Evolutionary conservation across 441 rosid genomes (phyloP), one percentile per base, ranked within the genome.

Genomic region (Francoa sonchifolia): DNA sequence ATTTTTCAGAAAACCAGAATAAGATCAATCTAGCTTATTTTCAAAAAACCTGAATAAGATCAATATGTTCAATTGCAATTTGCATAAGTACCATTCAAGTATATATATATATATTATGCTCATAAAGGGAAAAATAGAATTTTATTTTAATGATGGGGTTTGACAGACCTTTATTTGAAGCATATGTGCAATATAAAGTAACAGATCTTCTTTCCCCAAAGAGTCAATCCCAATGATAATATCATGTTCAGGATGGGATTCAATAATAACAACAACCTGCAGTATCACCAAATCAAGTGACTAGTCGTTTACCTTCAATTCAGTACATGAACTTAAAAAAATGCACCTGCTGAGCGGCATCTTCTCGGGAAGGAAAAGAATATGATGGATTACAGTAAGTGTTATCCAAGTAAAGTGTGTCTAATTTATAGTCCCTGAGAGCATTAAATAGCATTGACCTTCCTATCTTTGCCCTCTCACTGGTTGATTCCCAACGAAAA

Each of bases 181-280:
- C 48, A 50, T 31, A 3, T 35, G 63, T 2, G 82, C 62, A 48
- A 86, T 62, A 32, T 69, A 68, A 57, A 77, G 43, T 27, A 86
- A 61, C 31, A 82, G 69, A 10, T 86, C 74, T 60, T 86, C 88
- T 46, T 82, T 82, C 18, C 96, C 96, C 59, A 82, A 47, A 11
- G 72, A 42, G 53, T 79, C 85, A 39, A 86, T 43, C 31, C 75
- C 94, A 33, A 86, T 77, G 48, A 86, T 50, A 33, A 86, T 31
- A 49, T 77, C 88, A 39, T 79, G 86, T 0, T 48, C 55, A 36
- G 88, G 94, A 61, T 86, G 76, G 53, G 79, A 69, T 13, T 63
- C 49, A 41, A 82, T 79, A 29, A 86, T 60, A 39, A 73, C 71
- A 57, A 74, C 71, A 54, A 76, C 71, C 77, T 78, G 65, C 42